These are phyloP conservation scores for Auxenochlorella protothecoides DNA, from an alignment of 139 green algal species.

Conservation along the genomic window DNA sequence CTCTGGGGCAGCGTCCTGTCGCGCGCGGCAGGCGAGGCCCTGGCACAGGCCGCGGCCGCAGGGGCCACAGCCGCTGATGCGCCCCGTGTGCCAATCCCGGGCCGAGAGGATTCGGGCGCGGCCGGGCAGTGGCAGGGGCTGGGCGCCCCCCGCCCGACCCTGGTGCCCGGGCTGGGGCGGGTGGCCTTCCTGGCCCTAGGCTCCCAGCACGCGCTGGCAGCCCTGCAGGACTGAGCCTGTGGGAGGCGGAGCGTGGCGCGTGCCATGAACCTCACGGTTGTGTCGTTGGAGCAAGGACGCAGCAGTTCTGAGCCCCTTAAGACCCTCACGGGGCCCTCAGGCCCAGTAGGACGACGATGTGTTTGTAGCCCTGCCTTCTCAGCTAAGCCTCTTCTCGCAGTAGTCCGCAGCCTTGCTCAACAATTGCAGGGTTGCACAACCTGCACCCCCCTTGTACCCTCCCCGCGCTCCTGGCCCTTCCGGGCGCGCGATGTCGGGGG, in stretches of 20 bases:
- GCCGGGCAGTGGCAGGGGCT: constrained; percentile 14
- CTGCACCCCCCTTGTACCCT: too few species aligned
- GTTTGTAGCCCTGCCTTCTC: too few species aligned
- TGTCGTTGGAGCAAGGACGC: too few species aligned
- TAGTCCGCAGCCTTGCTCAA: too few species aligned
- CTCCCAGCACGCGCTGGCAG: constrained; percentile 13
- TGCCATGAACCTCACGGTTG: not conserved
- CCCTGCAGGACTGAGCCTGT: not conserved
- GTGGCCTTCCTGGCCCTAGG: constrained; percentile 20
- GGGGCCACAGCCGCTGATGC: constrained; percentile 10
- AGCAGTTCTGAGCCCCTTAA: too few species aligned
- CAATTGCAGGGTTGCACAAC: too few species aligned
- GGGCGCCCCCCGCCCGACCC: not conserved
- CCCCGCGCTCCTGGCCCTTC: too few species aligned
- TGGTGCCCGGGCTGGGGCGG: constrained; percentile 19
- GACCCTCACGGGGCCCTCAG: too few species aligned
- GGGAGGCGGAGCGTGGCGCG: not conserved
- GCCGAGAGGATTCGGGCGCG: not conserved
- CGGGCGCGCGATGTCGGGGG: too few species aligned
- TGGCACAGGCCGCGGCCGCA: constrained; percentile 19
- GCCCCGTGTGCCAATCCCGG: too few species aligned
- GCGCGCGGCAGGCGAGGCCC: not conserved
- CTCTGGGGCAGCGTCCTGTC: constrained; percentile 49
- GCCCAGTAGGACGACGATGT: too few species aligned
- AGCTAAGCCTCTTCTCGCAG: too few species aligned